These are phyloP conservation scores for Raphanus hybrid DNA, from an alignment of 441 rosid genomes.

Conservation along the genomic window DNA sequence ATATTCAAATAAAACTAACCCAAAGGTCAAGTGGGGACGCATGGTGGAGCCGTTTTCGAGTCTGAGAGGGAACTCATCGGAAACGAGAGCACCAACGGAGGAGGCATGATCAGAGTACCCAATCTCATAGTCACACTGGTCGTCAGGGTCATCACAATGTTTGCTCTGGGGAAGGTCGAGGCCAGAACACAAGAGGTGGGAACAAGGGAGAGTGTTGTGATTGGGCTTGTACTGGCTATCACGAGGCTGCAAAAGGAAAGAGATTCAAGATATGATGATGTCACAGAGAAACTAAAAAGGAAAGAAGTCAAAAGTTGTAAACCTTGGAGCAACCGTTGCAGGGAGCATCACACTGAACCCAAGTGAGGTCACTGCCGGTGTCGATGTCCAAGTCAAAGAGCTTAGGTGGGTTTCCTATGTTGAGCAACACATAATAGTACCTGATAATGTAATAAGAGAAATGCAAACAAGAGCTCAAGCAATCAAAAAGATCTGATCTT, in stretches of 20 bases:
- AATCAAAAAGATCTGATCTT: background rate
- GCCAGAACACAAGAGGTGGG: conserved; percentile 53
- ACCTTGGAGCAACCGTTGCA: conserved; percentile 69
- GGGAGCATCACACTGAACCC: conserved; percentile 82
- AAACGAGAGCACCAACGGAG: conserved; percentile 59
- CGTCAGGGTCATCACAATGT: conserved; percentile 50
- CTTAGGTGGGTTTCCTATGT: conserved; percentile 64
- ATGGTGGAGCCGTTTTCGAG: conserved; percentile 58
- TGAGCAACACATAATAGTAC: conserved; percentile 53
- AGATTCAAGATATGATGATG: background rate
- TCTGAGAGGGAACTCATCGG: conserved; percentile 50
- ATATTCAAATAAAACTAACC: conserved; percentile 51
- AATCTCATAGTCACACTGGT: conserved; percentile 65
- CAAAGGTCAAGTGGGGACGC: conserved; percentile 62
- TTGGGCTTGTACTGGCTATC: conserved; percentile 57
- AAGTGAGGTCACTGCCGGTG: conserved; percentile 77
- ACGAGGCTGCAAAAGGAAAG: conserved; percentile 47
- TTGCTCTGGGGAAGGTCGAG: conserved; percentile 30
- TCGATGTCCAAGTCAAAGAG: conserved; percentile 65
- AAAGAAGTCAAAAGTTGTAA: background rate
- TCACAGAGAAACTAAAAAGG: background rate
- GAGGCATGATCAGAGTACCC: conserved; percentile 64
- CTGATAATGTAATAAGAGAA: too few relatives aligned
- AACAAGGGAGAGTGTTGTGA: conserved; percentile 48
- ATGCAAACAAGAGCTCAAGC: too few relatives aligned